Percentiles rank a stretch among this genome's conserved stretches.
Conservation (phyloP, 176 grass and related monocot species). For the Areca catechu region DNA sequence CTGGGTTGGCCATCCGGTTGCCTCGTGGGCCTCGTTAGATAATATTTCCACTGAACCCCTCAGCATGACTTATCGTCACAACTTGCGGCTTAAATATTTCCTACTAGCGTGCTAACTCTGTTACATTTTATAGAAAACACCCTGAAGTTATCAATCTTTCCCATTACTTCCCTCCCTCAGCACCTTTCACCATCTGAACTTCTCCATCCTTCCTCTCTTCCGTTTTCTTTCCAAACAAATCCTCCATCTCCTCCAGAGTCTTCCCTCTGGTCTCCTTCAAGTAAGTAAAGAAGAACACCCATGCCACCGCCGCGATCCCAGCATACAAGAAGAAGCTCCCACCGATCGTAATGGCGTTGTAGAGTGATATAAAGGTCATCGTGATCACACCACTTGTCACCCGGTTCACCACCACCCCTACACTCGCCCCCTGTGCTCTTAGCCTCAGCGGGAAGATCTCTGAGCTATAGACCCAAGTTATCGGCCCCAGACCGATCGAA, state of each 20-base stretch:
- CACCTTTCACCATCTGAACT: too few relatives aligned
- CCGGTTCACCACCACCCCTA: slow-evolving; percentile 61
- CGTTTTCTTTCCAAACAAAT: too few relatives aligned
- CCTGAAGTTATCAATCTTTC: too few relatives aligned
- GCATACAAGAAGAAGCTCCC: slow-evolving; percentile 68
- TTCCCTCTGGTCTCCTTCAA: slow-evolving; percentile 52
- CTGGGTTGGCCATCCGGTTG: too few relatives aligned
- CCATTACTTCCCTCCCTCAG: too few relatives aligned
- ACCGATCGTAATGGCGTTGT: slow-evolving; percentile 46
- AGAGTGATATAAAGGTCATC: slow-evolving; percentile 82
- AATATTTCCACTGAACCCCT: too few relatives aligned
- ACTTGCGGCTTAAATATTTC: too few relatives aligned
- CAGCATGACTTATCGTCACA: too few relatives aligned
- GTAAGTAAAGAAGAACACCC: slow-evolving; percentile 49
- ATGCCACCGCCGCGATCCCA: slow-evolving; percentile 27
- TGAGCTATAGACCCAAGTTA: slow-evolving; percentile 70
- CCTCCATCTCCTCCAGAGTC: slow-evolving; percentile 65
- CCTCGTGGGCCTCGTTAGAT: too few relatives aligned
- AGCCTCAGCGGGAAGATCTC: slow-evolving; percentile 59
- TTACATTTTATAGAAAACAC: too few relatives aligned
- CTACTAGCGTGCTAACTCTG: too few relatives aligned
- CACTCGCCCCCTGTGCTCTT: slow-evolving; percentile 50
- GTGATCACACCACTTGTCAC: slow-evolving; percentile 35
- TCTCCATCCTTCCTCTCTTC: too few relatives aligned
- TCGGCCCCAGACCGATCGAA: slow-evolving; percentile 51